These are phyloP conservation scores for Dispira parvispora DNA, from an alignment of 192 early-diverging fungal species.

Conservation along the genomic window DNA sequence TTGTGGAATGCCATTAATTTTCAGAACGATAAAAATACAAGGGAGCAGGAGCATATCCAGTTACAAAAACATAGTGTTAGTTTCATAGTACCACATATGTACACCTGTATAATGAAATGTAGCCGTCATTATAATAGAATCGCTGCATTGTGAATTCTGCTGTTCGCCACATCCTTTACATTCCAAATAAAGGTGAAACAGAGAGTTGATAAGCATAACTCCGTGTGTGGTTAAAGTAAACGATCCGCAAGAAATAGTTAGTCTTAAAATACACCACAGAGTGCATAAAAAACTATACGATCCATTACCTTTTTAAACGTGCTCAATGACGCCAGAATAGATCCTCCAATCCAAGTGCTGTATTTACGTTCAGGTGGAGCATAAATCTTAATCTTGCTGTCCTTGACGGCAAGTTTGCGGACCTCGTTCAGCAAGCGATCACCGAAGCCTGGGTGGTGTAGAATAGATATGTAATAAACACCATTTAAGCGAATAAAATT, in stretches of 20 bases:
- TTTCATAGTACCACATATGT: not conserved
- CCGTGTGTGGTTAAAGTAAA: too few relatives aligned
- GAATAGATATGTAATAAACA: not conserved
- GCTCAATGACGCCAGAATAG: conserved; percentile 84
- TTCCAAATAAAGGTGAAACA: too few relatives aligned
- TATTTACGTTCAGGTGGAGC: conserved; percentile 97
- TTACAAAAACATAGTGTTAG: not conserved
- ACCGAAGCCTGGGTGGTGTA: conserved; percentile 51
- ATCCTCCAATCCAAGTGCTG: conserved; percentile 96
- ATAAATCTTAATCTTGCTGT: conserved; percentile 94
- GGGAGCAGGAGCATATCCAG: not conserved
- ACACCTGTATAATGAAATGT: not conserved
- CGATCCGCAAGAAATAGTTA: not conserved
- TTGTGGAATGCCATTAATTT: not conserved
- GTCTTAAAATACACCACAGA: not conserved
- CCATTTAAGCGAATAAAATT: not conserved
- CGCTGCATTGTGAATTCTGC: not conserved
- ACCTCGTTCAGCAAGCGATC: conserved; percentile 84
- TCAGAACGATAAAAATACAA: not conserved
- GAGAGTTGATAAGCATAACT: too few relatives aligned
- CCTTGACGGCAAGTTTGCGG: conserved; percentile 75
- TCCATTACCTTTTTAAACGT: conserved; percentile 80
- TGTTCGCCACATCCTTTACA: too few relatives aligned
- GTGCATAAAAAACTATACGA: not conserved
- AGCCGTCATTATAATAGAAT: not conserved